These are phyloP conservation scores for Globisporangium polare DNA, from an alignment of 352 stramenopile species.

Conservation along the genomic window DNA sequence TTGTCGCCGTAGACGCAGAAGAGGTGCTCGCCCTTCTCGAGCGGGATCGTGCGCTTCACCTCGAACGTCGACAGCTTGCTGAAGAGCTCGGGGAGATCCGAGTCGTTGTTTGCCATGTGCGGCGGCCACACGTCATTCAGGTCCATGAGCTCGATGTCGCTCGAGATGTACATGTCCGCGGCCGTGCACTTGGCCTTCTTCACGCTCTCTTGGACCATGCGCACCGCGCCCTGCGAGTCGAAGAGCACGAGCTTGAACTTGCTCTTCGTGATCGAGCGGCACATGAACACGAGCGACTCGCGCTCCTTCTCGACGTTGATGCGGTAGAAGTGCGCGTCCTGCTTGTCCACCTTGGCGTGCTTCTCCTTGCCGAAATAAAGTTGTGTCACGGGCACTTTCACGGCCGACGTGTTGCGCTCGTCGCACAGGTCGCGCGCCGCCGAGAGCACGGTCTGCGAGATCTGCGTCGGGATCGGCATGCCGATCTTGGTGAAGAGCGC, in stretches of 20 bases:
- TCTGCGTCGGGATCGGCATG: slow-evolving; percentile 86
- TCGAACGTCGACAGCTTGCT: slow-evolving; percentile 82
- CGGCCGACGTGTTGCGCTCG: slow-evolving; percentile 61
- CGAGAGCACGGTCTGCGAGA: slow-evolving; percentile 81
- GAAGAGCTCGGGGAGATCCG: slow-evolving; percentile 79
- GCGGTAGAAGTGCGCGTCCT: slow-evolving; percentile 87
- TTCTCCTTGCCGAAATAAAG: slow-evolving; percentile 73
- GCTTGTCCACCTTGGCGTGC: slow-evolving; percentile 79
- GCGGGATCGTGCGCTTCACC: slow-evolving; percentile 67
- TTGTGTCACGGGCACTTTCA: slow-evolving; percentile 49
- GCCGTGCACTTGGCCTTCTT: slow-evolving; percentile 80
- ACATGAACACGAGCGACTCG: slow-evolving; percentile 80
- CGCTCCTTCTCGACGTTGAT: slow-evolving; percentile 67
- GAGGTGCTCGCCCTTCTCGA: slow-evolving; percentile 80
- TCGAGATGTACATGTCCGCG: slow-evolving; percentile 85
- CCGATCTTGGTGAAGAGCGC: slow-evolving; percentile 88
- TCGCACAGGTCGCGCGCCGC: slow-evolving; percentile 75
- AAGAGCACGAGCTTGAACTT: slow-evolving; percentile 90
- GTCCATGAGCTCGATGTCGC: slow-evolving; percentile 84
- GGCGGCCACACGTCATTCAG: slow-evolving; percentile 76
- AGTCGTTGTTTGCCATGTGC: slow-evolving; percentile 44
- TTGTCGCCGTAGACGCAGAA: slow-evolving; percentile 89
- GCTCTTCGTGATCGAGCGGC: slow-evolving; percentile 74
- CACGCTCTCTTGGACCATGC: slow-evolving; percentile 80
- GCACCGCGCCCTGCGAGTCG: slow-evolving; percentile 68